Conservation (phyloP, 2,329 filamentous ascomycete genomes). For the Pseudodiploospora longispora region DNA sequence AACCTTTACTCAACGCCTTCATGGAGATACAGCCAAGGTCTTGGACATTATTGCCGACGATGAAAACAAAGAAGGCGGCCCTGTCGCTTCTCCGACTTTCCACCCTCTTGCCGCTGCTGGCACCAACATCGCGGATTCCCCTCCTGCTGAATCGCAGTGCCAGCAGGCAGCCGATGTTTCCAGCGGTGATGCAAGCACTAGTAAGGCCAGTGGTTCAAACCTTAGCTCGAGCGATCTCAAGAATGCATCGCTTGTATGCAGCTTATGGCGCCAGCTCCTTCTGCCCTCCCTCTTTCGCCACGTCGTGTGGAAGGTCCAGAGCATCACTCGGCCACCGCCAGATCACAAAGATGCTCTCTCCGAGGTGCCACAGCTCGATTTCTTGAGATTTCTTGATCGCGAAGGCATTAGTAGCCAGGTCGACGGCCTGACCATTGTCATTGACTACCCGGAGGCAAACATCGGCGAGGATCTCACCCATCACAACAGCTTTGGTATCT, state of each 20-base stretch:
- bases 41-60: conserved; percentile 1
- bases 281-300: conserved; percentile 52
- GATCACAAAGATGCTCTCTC: conserved; percentile 10
- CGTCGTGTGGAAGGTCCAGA: conserved; percentile 33
- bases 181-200: too few relatives aligned
- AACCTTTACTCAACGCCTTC: conserved; percentile 39
- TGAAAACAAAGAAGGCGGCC: too few relatives aligned
- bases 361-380: conserved; percentile 21
- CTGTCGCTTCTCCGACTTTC: too few relatives aligned
- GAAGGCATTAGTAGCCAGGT: conserved; percentile 32
- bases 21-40: conserved; percentile 38
- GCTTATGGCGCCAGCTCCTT: conserved; percentile 41
- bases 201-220: too few relatives aligned
- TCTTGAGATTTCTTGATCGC: conserved; percentile 31
- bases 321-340: conserved; percentile 19
- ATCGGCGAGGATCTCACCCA: conserved; percentile 20
- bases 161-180: too few relatives aligned
- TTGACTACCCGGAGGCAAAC: conserved; percentile 20
- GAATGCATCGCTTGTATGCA: conserved; percentile 44
- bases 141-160: too few relatives aligned
- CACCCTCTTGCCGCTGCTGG: too few relatives aligned
- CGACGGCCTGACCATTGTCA: conserved; percentile 32
- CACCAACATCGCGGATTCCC: too few relatives aligned
- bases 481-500: conserved; percentile 19
- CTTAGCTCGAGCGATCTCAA: conserved; percentile 39